These are phyloP conservation scores for Saccharomycopsis hybrid DNA, from an alignment of 1,139 yeast species.

Conservation along the genomic window DNA sequence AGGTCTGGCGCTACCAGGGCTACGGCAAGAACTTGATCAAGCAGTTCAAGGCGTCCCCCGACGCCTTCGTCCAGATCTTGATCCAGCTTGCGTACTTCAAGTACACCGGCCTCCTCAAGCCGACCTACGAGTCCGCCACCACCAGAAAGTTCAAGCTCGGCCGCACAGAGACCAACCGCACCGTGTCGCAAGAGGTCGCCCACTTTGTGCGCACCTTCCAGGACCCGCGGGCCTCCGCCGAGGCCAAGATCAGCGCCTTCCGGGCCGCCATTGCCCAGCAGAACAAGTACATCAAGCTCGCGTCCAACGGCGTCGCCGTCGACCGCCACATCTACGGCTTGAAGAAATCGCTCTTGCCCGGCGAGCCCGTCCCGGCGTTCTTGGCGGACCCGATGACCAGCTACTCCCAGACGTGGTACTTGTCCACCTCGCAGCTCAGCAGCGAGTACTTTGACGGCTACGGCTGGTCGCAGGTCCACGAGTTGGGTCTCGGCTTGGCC, in stretches of 20 bases:
- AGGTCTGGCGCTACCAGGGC: conserved; percentile 64
- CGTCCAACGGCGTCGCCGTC: conserved; percentile 83
- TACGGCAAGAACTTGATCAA: conserved; percentile 69
- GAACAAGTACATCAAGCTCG: conserved; percentile 64
- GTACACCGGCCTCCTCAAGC: conserved; percentile 72
- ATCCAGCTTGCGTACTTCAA: conserved; percentile 77
- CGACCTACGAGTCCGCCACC: conserved; percentile 95
- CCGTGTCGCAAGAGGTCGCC: conserved; percentile 70
- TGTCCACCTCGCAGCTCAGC: conserved; percentile 86
- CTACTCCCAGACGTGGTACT: conserved; percentile 78
- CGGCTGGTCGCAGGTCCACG: conserved; percentile 96
- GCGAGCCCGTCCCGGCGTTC: conserved; percentile 62
- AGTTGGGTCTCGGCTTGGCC: conserved; percentile 90
- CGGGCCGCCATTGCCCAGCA: conserved; percentile 73
- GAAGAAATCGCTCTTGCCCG: conserved; percentile 59
- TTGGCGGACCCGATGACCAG: conserved; percentile 70
- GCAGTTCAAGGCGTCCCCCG: conserved; percentile 65
- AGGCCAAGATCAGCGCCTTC: conserved; percentile 62
- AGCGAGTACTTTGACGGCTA: conserved; percentile 87
- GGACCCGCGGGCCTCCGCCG: conserved; percentile 44
- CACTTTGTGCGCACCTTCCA: conserved; percentile 75
- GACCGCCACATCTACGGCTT: conserved; percentile 94
- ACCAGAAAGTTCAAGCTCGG: conserved; percentile 86
- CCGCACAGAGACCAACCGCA: conserved; percentile 93
- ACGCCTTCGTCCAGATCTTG: conserved; percentile 69